Base-by-base conservation (phyloP, 2,329 filamentous ascomycete genomes). In the Calonectria honghensis region DNA sequence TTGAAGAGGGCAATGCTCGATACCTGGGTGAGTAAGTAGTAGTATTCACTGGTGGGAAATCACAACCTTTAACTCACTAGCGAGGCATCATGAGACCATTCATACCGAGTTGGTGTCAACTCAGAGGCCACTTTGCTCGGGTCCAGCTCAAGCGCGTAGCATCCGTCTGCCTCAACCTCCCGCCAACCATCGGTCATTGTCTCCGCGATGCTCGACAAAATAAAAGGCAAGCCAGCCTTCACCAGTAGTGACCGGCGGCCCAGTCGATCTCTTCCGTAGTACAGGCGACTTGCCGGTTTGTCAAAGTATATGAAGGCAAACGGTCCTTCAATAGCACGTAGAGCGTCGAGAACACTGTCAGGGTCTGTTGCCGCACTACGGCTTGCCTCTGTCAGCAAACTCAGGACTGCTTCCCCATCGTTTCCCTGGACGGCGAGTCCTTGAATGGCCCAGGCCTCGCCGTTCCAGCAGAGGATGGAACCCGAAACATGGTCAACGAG, bases 381-480 rank as follows among this genome's bases (percentile, higher is more conserved):
- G 78, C 83, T 82, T 79, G 89, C 87, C 72, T 86, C 80, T 27
- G 89, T 81, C 63, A 98, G 87, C 48, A 90, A 81, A 41, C 88
- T 81, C 81, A 96, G 93, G 24, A 98, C 87, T 9, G 87, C 85
- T 80, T 93, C 89, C 4, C 94, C 94, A 85, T 99, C 97, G 82
- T 98, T 98, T 72, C 92, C 94, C 7, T 81, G 73, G n/a, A 98
- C 87, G 1, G 84, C 80, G 13, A 89, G 79, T 41, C 89, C 89
- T 11, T 85, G 85, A 65, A 98, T 89, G 72, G 90, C 93, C 97
- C 97, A 99, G 1, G 96, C 96, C 83, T 99, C 97, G 54, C 97
- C 97, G 82, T 99, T 99, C 97, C 97, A 99, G 89, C 96, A 98
- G 2, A 99, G 88, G 0, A 95, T 87, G 1, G 93, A 95, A 5